These are phyloP conservation scores for Noccaea bulbosa DNA, from an alignment of 345 rosid species.

Conservation along the genomic window DNA sequence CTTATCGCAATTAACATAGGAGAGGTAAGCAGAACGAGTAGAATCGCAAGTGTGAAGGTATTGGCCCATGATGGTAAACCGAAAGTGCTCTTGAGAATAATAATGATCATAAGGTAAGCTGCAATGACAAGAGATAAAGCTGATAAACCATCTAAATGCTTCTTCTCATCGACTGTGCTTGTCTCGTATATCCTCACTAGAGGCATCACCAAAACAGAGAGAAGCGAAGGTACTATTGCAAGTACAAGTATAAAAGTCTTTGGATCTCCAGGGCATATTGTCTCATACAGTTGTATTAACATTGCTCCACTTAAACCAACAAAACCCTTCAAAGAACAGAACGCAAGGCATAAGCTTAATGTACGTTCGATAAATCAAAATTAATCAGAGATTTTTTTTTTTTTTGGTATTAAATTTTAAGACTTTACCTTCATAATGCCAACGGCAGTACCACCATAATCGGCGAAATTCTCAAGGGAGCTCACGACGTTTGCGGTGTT, in stretches of 20 bases:
- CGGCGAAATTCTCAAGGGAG: conserved; percentile 48
- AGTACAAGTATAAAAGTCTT: conserved; percentile 67
- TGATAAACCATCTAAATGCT: conserved; percentile 73
- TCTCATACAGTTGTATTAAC: conserved; percentile 65
- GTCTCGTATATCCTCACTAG: conserved; percentile 61
- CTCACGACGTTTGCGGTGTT: conserved; percentile 59
- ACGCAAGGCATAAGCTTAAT: neutral
- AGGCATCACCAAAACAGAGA: conserved; percentile 63
- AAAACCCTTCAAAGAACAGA: conserved; percentile 58
- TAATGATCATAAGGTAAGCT: conserved; percentile 64
- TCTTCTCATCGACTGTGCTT: conserved; percentile 58
- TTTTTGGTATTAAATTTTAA: no score
- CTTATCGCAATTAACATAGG: conserved; percentile 57
- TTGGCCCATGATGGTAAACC: conserved; percentile 57
- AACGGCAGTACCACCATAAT: conserved; percentile 54
- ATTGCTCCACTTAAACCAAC: conserved; percentile 88
- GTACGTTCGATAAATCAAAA: no score
- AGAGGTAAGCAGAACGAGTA: conserved; percentile 57
- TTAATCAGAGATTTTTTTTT: no score
- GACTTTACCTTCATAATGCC: conserved; percentile 58
- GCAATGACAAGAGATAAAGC: conserved; percentile 59
- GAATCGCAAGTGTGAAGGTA: conserved; percentile 45
- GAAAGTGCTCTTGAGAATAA: conserved; percentile 55
- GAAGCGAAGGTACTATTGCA: conserved; percentile 62
- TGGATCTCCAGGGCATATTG: conserved; percentile 59